Evolutionary conservation across 2,329 filamentous ascomycete genomes (phyloP).

Genomic region (Dactylellina cionopaga): DNA sequence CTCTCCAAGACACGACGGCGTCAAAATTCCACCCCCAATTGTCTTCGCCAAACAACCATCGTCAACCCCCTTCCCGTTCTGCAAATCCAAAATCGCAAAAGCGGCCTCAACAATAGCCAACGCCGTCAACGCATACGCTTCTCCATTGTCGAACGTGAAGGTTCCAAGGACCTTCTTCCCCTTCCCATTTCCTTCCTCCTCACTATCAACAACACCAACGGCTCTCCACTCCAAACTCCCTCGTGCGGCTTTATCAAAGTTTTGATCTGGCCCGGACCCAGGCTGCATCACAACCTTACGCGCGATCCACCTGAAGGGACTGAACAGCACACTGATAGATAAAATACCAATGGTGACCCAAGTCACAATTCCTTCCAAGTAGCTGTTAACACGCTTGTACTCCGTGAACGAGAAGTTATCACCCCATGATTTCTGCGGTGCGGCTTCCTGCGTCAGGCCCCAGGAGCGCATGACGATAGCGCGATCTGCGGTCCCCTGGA

Average conservation of each 20-base stretch:
- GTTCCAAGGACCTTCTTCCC: slow-evolving; percentile 54
- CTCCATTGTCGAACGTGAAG: slow-evolving; percentile 53
- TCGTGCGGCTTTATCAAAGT: slow-evolving; percentile 33
- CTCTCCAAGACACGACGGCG: slow-evolving; percentile 64
- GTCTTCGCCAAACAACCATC: slow-evolving; percentile 60
- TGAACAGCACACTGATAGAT: slow-evolving; percentile 60
- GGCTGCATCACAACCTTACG: slow-evolving; percentile 52
- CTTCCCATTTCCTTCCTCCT: slow-evolving; percentile 25
- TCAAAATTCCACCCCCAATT: slow-evolving; percentile 64
- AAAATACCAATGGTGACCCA: slow-evolving; percentile 66
- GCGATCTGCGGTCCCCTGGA: slow-evolving; percentile 66
- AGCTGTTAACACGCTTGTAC: slow-evolving; percentile 66
- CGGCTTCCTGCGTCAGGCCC: slow-evolving; percentile 65
- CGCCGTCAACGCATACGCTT: slow-evolving; percentile 55
- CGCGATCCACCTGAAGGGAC: slow-evolving; percentile 57
- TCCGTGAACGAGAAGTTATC: slow-evolving; percentile 71
- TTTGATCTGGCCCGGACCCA: slow-evolving; percentile 54
- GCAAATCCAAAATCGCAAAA: slow-evolving; percentile 44
- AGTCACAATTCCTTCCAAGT: slow-evolving; percentile 65
- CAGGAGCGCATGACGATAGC: slow-evolving; percentile 71
- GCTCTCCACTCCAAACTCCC: slow-evolving; percentile 46
- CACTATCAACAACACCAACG: slow-evolving; percentile 27
- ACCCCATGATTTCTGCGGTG: slow-evolving; percentile 67
- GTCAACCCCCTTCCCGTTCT: slow-evolving; percentile 13
- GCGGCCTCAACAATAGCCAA: slow-evolving; percentile 54